These are phyloP conservation scores for Sungouiella thailandica DNA, from an alignment of 805 yeast species.

Conservation along the genomic window DNA sequence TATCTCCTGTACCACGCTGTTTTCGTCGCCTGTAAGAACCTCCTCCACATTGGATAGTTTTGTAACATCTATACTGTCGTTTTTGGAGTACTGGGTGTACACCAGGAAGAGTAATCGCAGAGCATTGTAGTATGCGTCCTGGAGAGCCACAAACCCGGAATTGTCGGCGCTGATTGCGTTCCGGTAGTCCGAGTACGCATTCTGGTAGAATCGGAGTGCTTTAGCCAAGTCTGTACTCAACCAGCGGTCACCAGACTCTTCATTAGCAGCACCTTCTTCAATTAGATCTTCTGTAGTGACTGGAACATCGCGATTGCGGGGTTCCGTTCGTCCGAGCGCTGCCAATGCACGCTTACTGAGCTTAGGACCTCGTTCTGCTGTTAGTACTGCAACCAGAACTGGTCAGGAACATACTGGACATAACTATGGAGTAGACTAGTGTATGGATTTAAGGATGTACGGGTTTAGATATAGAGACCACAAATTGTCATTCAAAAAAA, in stretches of 20 bases:
- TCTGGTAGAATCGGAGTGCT: slow-evolving; percentile 58
- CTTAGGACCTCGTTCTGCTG: slow-evolving; percentile 7
- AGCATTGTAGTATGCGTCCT: slow-evolving; percentile 55
- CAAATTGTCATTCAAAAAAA: too few relatives aligned
- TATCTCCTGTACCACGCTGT: slow-evolving; percentile 38
- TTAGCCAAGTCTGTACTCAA: slow-evolving; percentile 59
- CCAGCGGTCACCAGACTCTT: slow-evolving; percentile 78
- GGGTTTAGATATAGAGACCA: too few relatives aligned
- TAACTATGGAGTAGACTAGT: too few relatives aligned
- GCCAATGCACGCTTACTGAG: slow-evolving; percentile 6
- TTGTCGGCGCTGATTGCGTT: slow-evolving; percentile 24
- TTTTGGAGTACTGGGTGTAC: slow-evolving; percentile 44
- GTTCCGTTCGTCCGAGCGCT: background rate
- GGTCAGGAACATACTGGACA: background rate
- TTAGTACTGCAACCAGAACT: background rate
- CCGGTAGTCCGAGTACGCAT: slow-evolving; percentile 44
- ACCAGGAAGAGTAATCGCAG: slow-evolving; percentile 57
- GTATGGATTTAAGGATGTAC: too few relatives aligned
- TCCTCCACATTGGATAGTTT: slow-evolving; percentile 30
- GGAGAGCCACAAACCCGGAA: background rate
- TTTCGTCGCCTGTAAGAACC: slow-evolving; percentile 20
- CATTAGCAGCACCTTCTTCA: slow-evolving; percentile 55
- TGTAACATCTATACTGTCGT: slow-evolving; percentile 27
- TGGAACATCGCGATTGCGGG: background rate
- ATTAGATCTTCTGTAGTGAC: slow-evolving; percentile 47